Base-by-base conservation (phyloP, 2,329 filamentous ascomycete species). In the Verticillium nonalfalfae region DNA sequence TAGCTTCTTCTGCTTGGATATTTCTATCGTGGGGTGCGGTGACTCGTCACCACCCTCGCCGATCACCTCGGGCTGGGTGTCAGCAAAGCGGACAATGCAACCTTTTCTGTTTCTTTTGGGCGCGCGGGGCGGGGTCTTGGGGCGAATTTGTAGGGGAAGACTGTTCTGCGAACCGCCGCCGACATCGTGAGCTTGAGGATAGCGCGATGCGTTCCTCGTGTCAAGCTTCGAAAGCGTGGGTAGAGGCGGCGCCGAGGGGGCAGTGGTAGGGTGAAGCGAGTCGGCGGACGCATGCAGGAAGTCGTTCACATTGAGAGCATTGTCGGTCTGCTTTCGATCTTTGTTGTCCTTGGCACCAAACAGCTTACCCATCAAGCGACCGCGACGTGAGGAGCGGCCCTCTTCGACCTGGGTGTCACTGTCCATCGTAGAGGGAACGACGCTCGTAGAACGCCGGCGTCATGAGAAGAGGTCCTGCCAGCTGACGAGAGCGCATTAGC, bases 1-100 rank as follows among this genome's bases (percentile, higher is more conserved):
- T 67, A 60, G 59, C 66, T 69, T 79, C 73, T 83, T 88, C 64
- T 77, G 79, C 71, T 79, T 81, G 5, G 86, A 87, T 60, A 97
- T 88, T 70, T 95, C 90, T 21, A 86, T 79, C 1, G 87, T 84
- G 1, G 90, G 90, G 9, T 83, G 78, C 60, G 90, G 87, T 60
- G 90, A 89, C 73, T 97, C 93, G 70, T 97, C 94, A 38, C 94
- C 94, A 62, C 94, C 94, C 74, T 94, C 89, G 56, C 94, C 94
- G 70, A 98, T 97, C 64, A 97, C 76, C 56, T 92, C 89, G 7
- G 93, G 93, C 60, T 83, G 80, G 10, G 82, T 83, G 67, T 90
- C 86, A 59, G 83, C 84, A 69, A 97, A 97, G 61, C 81, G 85
- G 39, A 97, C 93, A 4, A 79, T 79, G 64, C 95, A 78, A 10